Evolutionary conservation across 108 stramenopile genomes (phyloP).

Genomic region (Nitzschia sp.): DNA sequence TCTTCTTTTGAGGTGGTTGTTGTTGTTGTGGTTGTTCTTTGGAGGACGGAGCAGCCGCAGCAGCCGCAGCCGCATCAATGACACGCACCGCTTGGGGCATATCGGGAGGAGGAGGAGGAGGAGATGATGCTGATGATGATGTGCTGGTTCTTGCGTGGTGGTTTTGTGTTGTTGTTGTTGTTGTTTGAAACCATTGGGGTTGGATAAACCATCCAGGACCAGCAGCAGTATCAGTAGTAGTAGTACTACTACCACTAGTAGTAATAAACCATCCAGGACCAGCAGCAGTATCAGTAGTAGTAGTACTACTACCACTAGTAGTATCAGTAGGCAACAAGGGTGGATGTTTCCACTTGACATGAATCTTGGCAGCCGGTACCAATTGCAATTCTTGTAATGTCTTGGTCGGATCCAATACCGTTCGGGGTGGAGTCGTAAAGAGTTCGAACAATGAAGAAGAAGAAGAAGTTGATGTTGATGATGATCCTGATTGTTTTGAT

Average conservation of each 20-base stretch:
- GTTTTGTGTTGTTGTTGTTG: not conserved
- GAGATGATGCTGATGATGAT: not conserved
- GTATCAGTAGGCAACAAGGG: not conserved
- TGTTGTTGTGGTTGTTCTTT: no score
- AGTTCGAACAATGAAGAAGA: no score
- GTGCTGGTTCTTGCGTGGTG: no score
- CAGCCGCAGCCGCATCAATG: not conserved
- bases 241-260: not conserved
- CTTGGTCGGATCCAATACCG: constrained; percentile 39
- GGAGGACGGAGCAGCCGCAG: not conserved
- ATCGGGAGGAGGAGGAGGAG: not conserved
- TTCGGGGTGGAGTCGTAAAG: constrained; percentile 79
- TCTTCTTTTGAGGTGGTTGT: no score
- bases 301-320: not conserved
- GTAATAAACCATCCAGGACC: constrained; percentile 22
- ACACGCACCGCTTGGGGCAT: not conserved
- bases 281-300: not conserved
- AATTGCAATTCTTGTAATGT: constrained; percentile 63
- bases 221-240: not conserved
- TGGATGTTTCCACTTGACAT: constrained; percentile 64
- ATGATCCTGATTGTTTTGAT: no score
- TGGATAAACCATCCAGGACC: constrained; percentile 25
- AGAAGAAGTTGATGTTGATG: no score
- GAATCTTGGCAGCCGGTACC: constrained; percentile 81
- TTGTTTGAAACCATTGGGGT: constrained; percentile 17